Evolutionary conservation across 2,329 filamentous ascomycete species (phyloP).

Genomic region (Bipolaris sorokiniana): DNA sequence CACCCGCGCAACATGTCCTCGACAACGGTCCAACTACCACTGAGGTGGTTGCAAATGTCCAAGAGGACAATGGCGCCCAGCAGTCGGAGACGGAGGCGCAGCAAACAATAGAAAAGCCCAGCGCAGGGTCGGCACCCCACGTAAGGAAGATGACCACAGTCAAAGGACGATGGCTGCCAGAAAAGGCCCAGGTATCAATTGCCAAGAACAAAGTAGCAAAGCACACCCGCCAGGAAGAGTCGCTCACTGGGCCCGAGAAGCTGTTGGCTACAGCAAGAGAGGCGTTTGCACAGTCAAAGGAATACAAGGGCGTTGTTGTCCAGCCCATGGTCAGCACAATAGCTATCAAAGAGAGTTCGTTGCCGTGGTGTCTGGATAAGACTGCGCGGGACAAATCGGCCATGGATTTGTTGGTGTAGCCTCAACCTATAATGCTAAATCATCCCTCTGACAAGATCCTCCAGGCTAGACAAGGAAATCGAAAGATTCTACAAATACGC

Average conservation of each 20-base stretch:
- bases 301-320: conserved; percentile 30
- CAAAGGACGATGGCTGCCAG: conserved; percentile 3
- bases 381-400: conserved; percentile 8
- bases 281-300: conserved; percentile 17
- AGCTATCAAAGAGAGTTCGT: conserved; percentile 12
- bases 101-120: background rate
- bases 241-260: conserved; percentile 2
- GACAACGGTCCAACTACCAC: background rate
- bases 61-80: background rate
- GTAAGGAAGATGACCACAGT: conserved; percentile 6
- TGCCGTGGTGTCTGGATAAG: conserved; percentile 27
- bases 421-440: background rate
- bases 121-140: background rate
- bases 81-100: background rate
- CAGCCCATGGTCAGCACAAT: conserved; percentile 11
- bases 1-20: conserved; percentile 4
- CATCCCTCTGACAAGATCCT: background rate
- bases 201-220: conserved; percentile 6
- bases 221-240: background rate
- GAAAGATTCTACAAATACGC: conserved; percentile 34
- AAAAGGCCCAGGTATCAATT: conserved; percentile 5
- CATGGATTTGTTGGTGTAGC: conserved; percentile 14
- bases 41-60: too few relatives aligned
- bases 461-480: conserved; percentile 38
- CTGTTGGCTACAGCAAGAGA: conserved; percentile 13